These are phyloP conservation scores for Sphagnum tenellum DNA, from an alignment of 225 moss, liverwort and hornwort species.

Conservation along the genomic window DNA sequence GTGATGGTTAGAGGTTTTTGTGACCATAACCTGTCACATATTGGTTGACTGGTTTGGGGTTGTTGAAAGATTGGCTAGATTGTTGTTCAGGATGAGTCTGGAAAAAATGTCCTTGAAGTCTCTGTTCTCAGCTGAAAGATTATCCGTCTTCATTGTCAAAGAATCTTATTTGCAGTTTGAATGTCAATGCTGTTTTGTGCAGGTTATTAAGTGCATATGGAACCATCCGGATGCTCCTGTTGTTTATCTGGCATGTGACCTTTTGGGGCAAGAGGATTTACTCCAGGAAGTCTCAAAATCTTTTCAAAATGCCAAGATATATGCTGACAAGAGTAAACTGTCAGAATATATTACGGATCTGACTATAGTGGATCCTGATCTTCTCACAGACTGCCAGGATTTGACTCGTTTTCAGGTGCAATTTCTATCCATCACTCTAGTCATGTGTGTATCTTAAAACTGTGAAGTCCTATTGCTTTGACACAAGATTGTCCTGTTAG, in stretches of 20 bases:
- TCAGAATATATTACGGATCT: conserved; percentile 54
- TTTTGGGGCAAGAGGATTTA: conserved; percentile 63
- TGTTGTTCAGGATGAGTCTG: too few species aligned
- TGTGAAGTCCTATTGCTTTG: too few species aligned
- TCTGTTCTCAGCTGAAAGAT: too few species aligned
- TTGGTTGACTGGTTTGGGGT: too few species aligned
- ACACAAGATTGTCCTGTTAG: too few species aligned
- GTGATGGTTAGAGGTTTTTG: too few species aligned
- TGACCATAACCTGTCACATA: too few species aligned
- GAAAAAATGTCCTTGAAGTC: too few species aligned
- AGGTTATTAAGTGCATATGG: conserved; percentile 67
- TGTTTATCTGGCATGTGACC: conserved; percentile 58
- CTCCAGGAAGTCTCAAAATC: conserved; percentile 27
- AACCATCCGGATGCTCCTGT: conserved; percentile 43
- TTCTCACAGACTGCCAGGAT: conserved; percentile 40
- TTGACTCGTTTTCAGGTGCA: conserved; percentile 68
- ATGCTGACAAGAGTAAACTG: conserved; percentile 38
- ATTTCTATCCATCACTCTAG: too few species aligned
- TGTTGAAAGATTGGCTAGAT: too few species aligned
- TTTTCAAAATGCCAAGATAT: conserved; percentile 44
- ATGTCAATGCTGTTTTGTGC: background rate
- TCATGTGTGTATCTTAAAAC: too few species aligned
- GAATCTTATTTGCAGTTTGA: background rate
- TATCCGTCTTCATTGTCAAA: conserved; percentile 1
- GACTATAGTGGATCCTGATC: conserved; percentile 45